A percentile compares a stretch with the other conserved stretches of the same genome.
Evolutionary conservation across 2,329 filamentous ascomycete species (phyloP).

Genomic region (Fusarium cyanostomum): DNA sequence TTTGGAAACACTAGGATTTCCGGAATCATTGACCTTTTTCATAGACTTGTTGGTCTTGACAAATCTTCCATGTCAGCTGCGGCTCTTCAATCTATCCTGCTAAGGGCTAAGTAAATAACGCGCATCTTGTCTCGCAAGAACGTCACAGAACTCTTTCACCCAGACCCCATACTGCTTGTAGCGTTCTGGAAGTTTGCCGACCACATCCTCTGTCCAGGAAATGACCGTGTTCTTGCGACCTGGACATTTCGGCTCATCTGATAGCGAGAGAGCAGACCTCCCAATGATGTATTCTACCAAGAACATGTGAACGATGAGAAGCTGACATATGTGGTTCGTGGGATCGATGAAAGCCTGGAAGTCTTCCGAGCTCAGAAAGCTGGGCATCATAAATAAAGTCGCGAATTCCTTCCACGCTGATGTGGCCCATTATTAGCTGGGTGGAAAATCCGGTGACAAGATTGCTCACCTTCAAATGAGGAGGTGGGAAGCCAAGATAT

Average conservation of each 20-base stretch:
- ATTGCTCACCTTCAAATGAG: background rate
- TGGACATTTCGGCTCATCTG: slow-evolving; percentile 31
- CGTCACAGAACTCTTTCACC: slow-evolving; percentile 36
- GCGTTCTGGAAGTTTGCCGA: slow-evolving; percentile 26
- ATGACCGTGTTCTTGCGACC: slow-evolving; percentile 42
- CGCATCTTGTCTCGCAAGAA: slow-evolving; percentile 33
- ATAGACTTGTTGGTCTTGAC: too few species aligned
- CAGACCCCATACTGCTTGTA: slow-evolving; percentile 32
- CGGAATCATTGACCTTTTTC: background rate
- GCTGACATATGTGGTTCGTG: slow-evolving; percentile 45
- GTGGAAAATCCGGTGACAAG: background rate
- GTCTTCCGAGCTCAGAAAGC: slow-evolving; percentile 39
- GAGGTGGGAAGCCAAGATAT: background rate
- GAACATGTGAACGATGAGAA: slow-evolving; percentile 51
- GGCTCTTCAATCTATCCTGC: too few species aligned
- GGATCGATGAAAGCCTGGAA: slow-evolving; percentile 46
- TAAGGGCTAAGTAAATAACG: slow-evolving; percentile 43
- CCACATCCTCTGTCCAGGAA: slow-evolving; percentile 36
- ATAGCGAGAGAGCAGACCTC: slow-evolving; percentile 32
- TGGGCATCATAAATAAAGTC: background rate
- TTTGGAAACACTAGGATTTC: background rate
- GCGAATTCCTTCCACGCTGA: slow-evolving; percentile 1
- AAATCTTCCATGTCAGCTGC: too few species aligned
- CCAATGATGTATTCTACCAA: slow-evolving; percentile 46
- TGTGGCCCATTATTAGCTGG: background rate